Base-by-base conservation (phyloP, 805 yeast genomes). In the Naumovozyma baii region DNA sequence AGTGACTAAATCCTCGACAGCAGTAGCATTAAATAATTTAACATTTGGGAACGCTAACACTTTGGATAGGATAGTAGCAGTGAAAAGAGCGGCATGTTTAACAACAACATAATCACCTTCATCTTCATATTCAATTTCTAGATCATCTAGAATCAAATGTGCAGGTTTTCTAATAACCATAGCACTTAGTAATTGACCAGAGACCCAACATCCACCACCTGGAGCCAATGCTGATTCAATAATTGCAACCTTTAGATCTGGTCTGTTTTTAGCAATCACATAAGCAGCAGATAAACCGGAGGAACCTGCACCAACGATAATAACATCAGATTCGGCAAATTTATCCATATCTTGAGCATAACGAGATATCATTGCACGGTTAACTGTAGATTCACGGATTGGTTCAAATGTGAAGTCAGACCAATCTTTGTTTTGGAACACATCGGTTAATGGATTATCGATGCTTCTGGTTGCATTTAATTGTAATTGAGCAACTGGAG, bases 141-240 rank as follows among this genome's bases (percentile, higher is more conserved):
- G 59, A 41, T 78, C 84, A 31, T 74, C 70, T 57, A 81, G 67
- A 63, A 81, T 80, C 44, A 68, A 53, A 44, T 81, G 77, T n/a
- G 87, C 83, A 15, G 87, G 88, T 62, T 81, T 81, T 63, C 88
- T 74, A 71, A 80, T 67, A 39, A 81, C 76, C 87, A 80, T 80
- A 30, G 87, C 86, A 20, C 82, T 74, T 60, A 81, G 79, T 45
- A 81, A 65, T 58, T 78, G 85, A 10, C 87, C 90, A 40, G 85
- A 85, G 35, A 81, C 66, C 79, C 83, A 80, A 42, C 82, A 76
- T 20, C 90, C 90, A 46, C 88, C 90, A 42, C 88, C 88, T 40
- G 83, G 81, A 26, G 83, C 70, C n/a, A 80, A 84, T 46, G 73
- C 71, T 28, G 84, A 79, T 63, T 81, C 90, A 42, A 81, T 70